Evolutionary conservation across 2,329 filamentous ascomycete species (phyloP).

Genomic region (Chalaropsis ovoidea): DNA sequence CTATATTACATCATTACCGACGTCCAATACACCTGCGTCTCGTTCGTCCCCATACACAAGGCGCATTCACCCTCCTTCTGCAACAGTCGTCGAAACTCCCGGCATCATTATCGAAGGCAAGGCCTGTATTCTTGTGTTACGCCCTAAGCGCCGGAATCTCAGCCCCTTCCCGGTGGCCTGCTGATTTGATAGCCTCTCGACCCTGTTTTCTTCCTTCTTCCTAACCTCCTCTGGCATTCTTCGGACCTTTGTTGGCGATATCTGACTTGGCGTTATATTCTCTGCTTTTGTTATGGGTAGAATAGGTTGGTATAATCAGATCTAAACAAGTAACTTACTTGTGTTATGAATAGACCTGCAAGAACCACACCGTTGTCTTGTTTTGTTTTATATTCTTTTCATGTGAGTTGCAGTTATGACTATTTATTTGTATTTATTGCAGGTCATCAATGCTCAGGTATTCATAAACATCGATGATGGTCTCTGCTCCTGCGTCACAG

Average conservation of each 20-base stretch:
- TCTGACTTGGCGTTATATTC: constrained; percentile 23
- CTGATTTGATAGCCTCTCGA: not conserved
- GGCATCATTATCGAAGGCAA: not conserved
- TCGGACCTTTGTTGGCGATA: constrained; percentile 20
- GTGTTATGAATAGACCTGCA: constrained; percentile 13
- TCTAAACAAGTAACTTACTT: constrained; percentile 12
- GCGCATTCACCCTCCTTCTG: not conserved
- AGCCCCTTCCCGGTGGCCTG: not conserved
- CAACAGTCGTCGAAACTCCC: not conserved
- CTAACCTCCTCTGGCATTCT: constrained; percentile 19
- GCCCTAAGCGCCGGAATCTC: not conserved
- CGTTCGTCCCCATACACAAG: not conserved
- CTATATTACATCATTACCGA: not conserved
- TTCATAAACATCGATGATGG: too few species aligned
- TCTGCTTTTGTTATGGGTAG: constrained; percentile 21
- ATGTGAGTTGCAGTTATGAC: not conserved
- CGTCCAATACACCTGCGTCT: not conserved
- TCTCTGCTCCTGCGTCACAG: constrained; percentile 9
- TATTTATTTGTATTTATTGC: not conserved
- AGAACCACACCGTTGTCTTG: constrained; percentile 9
- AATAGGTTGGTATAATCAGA: constrained; percentile 18
- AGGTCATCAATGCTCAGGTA: not conserved
- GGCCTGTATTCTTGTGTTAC: not conserved
- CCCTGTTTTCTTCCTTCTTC: not conserved
- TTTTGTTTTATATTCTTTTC: constrained; percentile 14